Percentiles rank a stretch among this genome's conserved stretches.
Evolutionary conservation across 805 yeast genomes (phyloP).

Genomic region (Ogataea methanolica): DNA sequence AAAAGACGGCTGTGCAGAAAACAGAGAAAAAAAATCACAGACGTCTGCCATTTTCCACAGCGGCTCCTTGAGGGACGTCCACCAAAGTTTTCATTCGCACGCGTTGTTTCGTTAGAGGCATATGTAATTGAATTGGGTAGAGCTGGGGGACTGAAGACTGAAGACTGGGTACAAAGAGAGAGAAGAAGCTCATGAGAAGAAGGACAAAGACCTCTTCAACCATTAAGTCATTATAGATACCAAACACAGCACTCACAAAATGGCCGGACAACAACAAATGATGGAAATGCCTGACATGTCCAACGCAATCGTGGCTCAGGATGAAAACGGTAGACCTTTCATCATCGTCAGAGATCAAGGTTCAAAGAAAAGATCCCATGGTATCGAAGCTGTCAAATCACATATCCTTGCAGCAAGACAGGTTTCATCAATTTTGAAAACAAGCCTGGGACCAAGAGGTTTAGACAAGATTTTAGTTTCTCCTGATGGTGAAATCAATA

Average conservation of each 20-base stretch:
- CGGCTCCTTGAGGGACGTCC: no score
- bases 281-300: constrained; percentile 84
- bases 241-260: background rate
- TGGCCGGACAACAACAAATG: constrained; percentile 27
- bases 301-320: constrained; percentile 98
- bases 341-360: constrained; percentile 86
- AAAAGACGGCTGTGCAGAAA: no score
- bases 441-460: constrained; percentile 98
- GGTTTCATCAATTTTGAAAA: constrained; percentile 85
- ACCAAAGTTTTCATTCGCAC: no score
- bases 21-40: no score
- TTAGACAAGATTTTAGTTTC: constrained; percentile 90
- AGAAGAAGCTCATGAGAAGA: no score
- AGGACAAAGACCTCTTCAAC: no score
- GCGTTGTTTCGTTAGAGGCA: no score
- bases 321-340: constrained; percentile 98
- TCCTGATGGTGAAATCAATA: constrained; percentile 97
- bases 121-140: no score
- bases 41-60: no score
- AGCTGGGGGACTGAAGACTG: no score
- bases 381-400: constrained; percentile 75
- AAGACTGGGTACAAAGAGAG: no score
- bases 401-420: constrained; percentile 94
- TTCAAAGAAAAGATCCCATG: constrained; percentile 54
- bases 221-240: no score